Evolutionary conservation across 176 grass and related monocot species (phyloP), one percentile per base, ranked within the genome.

Genomic region (Saccharum officinarum): DNA sequence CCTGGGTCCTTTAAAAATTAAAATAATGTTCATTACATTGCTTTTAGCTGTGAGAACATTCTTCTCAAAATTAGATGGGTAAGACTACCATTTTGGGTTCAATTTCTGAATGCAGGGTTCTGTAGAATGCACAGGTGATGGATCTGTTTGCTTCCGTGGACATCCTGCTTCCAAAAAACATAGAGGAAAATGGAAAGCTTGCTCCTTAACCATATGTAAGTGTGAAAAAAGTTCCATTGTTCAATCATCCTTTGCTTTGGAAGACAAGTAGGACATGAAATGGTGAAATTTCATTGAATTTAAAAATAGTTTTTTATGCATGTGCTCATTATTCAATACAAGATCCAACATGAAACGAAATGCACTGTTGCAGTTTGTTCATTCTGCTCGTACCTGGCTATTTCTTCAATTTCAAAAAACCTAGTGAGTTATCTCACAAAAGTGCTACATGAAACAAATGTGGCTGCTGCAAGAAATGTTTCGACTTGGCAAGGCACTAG

Each of bases 171-270:
- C 74, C 39, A 94, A 83, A 68, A 79, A 91, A 9, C 57, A 68
- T 46, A 88, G 88, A 80, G 92, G 92, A 70, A 86, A 91, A 61
- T 94, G 92, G 92, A 91, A 69, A 78, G 88, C 78, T 47, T 86
- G 69, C 86, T 88, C 75, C 67, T 91, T 94, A 63, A 72, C 84
- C 40, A 49, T 94, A 23, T 69, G 92, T 91, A 81, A 36, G 76
- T 52, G 1, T 54, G 23, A 22, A 52, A 13, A 81, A 76, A 34
- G 9, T 26, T 17, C 40, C 23, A 10, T 20, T 67, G 30, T 31
- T 50, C 46, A 50, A 34, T 63, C n/a, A 70, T 3, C 26, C 37
- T 74, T 68, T 80, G 7, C 30, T 46, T 63, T 76, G 40, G 33
- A 42, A 81, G 11, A 75, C 71, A 31, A 75, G 38, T 36, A 78